Conservation (phyloP, 352 stramenopile genomes). For the Albugo candida region DNA sequence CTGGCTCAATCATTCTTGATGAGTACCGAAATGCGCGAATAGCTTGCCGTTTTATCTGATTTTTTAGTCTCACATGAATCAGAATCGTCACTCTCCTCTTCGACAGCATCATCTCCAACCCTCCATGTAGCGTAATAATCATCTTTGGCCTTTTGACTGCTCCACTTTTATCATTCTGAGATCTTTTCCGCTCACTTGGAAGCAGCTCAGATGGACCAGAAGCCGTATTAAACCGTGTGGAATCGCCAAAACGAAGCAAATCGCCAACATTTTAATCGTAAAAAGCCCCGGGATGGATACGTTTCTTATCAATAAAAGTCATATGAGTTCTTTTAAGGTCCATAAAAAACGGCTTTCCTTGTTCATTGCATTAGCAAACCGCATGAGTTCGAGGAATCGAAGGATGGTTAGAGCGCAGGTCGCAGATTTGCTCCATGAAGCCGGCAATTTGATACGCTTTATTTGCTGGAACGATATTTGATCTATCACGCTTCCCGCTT, state of each 20-base stretch:
- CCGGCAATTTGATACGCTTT: slow-evolving; percentile 3
- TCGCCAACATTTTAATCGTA: slow-evolving; percentile 57
- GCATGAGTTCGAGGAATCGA: slow-evolving; percentile 64
- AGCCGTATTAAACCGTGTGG: slow-evolving; percentile 59
- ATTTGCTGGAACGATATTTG: slow-evolving; percentile 12
- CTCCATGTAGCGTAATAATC: slow-evolving; percentile 42
- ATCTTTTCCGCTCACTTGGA: slow-evolving; percentile 35
- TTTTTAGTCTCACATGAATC: slow-evolving; percentile 10
- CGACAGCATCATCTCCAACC: slow-evolving; percentile 59
- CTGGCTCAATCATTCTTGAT: slow-evolving; percentile 20
- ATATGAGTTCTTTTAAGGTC: slow-evolving; percentile 68
- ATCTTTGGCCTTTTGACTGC: slow-evolving; percentile 8
- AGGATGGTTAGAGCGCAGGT: slow-evolving; percentile 46
- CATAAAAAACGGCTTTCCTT: slow-evolving; percentile 42
- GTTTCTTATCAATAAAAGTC: slow-evolving; percentile 72
- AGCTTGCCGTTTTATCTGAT: slow-evolving; percentile 1
- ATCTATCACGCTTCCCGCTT: slow-evolving; percentile 32
- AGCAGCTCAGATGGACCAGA: slow-evolving; percentile 42
- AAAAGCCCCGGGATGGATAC: slow-evolving; percentile 21
- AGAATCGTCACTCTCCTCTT: slow-evolving; percentile 23
- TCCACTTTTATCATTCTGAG: slow-evolving; percentile 9
- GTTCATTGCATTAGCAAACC: slow-evolving; percentile 38
- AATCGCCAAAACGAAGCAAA: slow-evolving; percentile 76
- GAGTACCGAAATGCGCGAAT: background rate
- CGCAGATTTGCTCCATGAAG: slow-evolving; percentile 34